These are phyloP conservation scores for Colletotrichum melonis DNA, from an alignment of 2,329 filamentous ascomycete genomes.

Conservation along the genomic window DNA sequence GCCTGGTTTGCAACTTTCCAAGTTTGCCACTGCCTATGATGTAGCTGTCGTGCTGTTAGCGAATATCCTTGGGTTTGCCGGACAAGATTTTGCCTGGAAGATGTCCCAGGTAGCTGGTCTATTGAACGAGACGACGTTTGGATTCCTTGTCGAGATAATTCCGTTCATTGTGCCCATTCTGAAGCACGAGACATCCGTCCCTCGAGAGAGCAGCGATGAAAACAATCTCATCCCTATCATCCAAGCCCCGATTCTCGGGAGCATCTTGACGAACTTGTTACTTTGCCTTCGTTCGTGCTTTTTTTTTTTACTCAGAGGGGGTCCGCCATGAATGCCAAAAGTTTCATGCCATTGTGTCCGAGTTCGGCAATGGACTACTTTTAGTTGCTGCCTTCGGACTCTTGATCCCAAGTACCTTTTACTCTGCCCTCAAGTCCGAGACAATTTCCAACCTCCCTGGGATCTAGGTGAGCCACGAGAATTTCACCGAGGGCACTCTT, in stretches of 20 bases:
- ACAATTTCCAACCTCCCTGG: constrained; percentile 38
- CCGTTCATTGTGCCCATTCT: constrained; percentile 73
- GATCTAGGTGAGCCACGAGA: constrained; percentile 39
- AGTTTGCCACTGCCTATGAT: constrained; percentile 60
- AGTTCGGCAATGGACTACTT: constrained; percentile 74
- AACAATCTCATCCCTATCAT: constrained; percentile 67
- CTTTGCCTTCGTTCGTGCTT: constrained; percentile 77
- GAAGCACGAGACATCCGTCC: constrained; percentile 40
- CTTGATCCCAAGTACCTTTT: constrained; percentile 49
- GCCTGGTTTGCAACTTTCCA: constrained; percentile 50
- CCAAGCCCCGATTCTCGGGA: constrained; percentile 76
- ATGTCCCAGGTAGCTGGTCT: constrained; percentile 71
- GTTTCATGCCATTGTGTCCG: constrained; percentile 75
- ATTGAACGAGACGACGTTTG: constrained; percentile 62
- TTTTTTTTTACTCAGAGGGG: constrained; percentile 65
- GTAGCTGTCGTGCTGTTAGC: constrained; percentile 62
- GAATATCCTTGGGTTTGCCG: constrained; percentile 59
- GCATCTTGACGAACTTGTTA: constrained; percentile 75
- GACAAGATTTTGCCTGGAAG: constrained; percentile 73
- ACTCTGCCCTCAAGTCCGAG: constrained; percentile 48
- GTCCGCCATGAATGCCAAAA: constrained; percentile 67
- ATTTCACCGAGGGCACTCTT: constrained; percentile 50
- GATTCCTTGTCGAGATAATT: constrained; percentile 75
- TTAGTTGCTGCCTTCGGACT: constrained; percentile 64
- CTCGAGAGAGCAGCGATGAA: constrained; percentile 42